phyloP scores from a whole-genome alignment of 2,329 filamentous ascomycete species.

The Xylariaceae sp. region DNA sequence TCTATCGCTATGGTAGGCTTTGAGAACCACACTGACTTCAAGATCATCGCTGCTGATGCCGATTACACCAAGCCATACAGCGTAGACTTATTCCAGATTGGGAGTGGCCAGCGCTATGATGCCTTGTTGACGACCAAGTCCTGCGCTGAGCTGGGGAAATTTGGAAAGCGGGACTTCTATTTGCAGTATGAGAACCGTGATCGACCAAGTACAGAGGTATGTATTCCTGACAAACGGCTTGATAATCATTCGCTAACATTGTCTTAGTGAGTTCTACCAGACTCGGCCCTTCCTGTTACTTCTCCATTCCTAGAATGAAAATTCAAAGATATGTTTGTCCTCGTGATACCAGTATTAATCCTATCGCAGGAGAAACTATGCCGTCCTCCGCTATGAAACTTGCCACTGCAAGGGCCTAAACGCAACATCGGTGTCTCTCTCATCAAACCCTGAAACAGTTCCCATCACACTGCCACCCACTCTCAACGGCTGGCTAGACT shows the following conservation, averaged over 20 bases:
- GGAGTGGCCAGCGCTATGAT: constrained; percentile 10
- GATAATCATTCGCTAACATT: too few relatives aligned
- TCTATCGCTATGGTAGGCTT: constrained; percentile 9
- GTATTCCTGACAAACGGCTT: too few relatives aligned
- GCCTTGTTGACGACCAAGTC: constrained; percentile 8
- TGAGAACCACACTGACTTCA: constrained; percentile 10
- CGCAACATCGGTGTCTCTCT: not conserved
- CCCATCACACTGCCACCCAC: constrained; percentile 8
- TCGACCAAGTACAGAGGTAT: constrained; percentile 1
- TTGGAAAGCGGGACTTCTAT: constrained; percentile 13
- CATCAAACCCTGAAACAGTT: constrained; percentile 5
- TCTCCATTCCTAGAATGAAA: too few relatives aligned
- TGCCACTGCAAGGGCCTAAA: constrained; percentile 4
- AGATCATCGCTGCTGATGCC: constrained; percentile 10
- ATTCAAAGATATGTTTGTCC: too few relatives aligned
- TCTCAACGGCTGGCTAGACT: constrained; percentile 9
- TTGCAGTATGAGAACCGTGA: constrained; percentile 13
- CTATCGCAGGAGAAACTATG: constrained; percentile 12
- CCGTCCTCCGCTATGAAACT: constrained; percentile 9
- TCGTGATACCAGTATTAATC: too few relatives aligned
- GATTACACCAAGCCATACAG: constrained; percentile 10
- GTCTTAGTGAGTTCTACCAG: too few relatives aligned
- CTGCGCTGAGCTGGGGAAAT: constrained; percentile 3
- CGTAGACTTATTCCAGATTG: constrained; percentile 11
- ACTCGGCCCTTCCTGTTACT: too few relatives aligned